Percentiles rank a stretch among this genome's conserved stretches.
phyloP scores from a whole-genome alignment of 306 rosid species.

The Vigna trinervia region DNA sequence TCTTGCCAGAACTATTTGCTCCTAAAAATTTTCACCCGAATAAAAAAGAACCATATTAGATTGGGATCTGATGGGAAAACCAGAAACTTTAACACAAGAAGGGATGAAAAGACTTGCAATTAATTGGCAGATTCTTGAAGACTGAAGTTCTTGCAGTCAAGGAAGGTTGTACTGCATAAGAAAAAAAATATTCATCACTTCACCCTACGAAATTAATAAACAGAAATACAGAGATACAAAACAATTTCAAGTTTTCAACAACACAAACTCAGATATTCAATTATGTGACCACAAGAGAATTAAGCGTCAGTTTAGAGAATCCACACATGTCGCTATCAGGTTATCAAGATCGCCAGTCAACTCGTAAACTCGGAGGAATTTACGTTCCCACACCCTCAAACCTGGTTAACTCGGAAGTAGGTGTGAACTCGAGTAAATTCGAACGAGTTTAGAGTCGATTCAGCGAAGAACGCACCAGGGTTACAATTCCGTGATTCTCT shows the following conservation, averaged over 20 bases:
- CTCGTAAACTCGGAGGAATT: too few species aligned
- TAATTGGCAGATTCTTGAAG: slow-evolving; percentile 26
- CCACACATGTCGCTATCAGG: not conserved
- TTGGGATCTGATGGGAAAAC: slow-evolving; percentile 19
- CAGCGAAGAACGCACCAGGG: too few species aligned
- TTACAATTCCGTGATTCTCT: too few species aligned
- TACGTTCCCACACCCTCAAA: too few species aligned
- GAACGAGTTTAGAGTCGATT: too few species aligned
- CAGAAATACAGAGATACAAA: slow-evolving; percentile 5
- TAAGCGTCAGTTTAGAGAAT: slow-evolving; percentile 8
- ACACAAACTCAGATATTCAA: slow-evolving; percentile 7
- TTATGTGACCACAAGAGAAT: not conserved
- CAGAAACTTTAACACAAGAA: slow-evolving; percentile 30
- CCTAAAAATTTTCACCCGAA: slow-evolving; percentile 23
- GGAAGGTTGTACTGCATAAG: slow-evolving; percentile 24
- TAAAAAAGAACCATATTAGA: slow-evolving; percentile 1
- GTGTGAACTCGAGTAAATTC: too few species aligned
- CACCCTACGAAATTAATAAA: slow-evolving; percentile 4
- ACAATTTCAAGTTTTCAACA: not conserved
- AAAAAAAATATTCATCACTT: slow-evolving; percentile 15
- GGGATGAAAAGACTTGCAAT: slow-evolving; percentile 34
- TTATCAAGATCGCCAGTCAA: too few species aligned
- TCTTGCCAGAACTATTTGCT: slow-evolving; percentile 30
- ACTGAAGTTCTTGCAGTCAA: slow-evolving; percentile 16
- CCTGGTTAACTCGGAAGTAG: too few species aligned